Evolutionary conservation across 805 yeast genomes (phyloP).

Genomic region (Babjeviella inositovora): DNA sequence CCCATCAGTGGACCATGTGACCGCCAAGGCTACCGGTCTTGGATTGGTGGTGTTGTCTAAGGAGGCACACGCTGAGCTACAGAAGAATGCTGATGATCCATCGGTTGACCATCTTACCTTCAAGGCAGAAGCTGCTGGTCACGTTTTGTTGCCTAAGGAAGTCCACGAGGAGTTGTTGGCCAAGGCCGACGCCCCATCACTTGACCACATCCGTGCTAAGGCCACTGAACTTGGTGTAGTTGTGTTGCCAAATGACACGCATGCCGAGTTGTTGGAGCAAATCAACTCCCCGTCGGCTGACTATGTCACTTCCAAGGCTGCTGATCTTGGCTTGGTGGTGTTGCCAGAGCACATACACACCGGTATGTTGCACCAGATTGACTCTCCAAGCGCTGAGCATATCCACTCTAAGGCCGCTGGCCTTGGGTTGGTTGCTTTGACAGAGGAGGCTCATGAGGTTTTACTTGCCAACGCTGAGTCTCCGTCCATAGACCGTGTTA

Average conservation of each 20-base stretch:
- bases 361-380: too few relatives aligned
- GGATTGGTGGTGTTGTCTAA: slow-evolving; percentile 4
- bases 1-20: slow-evolving; percentile 5
- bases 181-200: slow-evolving; percentile 7
- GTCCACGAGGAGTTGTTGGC: slow-evolving; percentile 1
- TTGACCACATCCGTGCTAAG: slow-evolving; percentile 5
- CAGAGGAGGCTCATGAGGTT: background rate
- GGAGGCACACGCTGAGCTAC: slow-evolving; percentile 1
- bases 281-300: slow-evolving; percentile 4
- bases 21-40: slow-evolving; percentile 4
- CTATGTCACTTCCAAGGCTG: slow-evolving; percentile 5
- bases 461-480: background rate
- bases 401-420: background rate
- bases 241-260: slow-evolving; percentile 1
- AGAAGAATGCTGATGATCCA: slow-evolving; percentile 5
- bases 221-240: slow-evolving; percentile 1
- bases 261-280: slow-evolving; percentile 1
- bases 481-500: slow-evolving; percentile 1
- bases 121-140: slow-evolving; percentile 4
- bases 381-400: too few relatives aligned
- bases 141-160: slow-evolving; percentile 1
- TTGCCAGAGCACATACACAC: too few relatives aligned
- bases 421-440: background rate
- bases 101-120: slow-evolving; percentile 4
- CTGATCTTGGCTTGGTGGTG: slow-evolving; percentile 2